These are phyloP conservation scores for Circinella umbellata DNA, from an alignment of 371 early-diverging fungal genomes.

Conservation along the genomic window DNA sequence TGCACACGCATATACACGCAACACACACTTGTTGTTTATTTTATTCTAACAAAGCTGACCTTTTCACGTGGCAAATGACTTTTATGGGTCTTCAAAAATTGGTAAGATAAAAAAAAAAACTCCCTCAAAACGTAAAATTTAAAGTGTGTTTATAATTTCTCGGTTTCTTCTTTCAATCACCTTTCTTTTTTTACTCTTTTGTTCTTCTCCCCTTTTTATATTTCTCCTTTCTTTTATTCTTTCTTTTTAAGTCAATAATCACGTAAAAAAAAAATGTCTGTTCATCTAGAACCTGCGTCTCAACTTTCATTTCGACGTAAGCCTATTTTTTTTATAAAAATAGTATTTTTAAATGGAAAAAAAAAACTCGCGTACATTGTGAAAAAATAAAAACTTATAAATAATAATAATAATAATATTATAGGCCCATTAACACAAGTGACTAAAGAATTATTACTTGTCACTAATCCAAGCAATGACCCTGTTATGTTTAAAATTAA, in stretches of 20 bases:
- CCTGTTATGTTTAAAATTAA: conserved; percentile 88
- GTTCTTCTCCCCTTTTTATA: neutral
- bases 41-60: neutral
- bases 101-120: too few relatives aligned
- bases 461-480: conserved; percentile 63
- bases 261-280: conserved; percentile 16
- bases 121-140: too few relatives aligned
- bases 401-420: neutral
- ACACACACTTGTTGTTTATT: too few relatives aligned
- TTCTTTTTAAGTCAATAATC: neutral
- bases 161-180: neutral
- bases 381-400: too few relatives aligned
- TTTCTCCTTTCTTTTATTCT: conserved; percentile 5
- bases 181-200: conserved; percentile 10
- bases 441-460: conserved; percentile 52
- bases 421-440: conserved; percentile 73
- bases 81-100: neutral
- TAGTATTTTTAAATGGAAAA: neutral
- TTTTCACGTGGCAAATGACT: conserved; percentile 6
- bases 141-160: neutral
- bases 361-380: neutral
- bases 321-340: neutral
- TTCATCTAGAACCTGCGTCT: conserved; percentile 21
- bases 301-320: conserved; percentile 22
- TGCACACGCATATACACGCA: too few relatives aligned